phyloP scores from a whole-genome alignment of 2,329 filamentous ascomycete genomes.

The Venturia oleaginea region DNA sequence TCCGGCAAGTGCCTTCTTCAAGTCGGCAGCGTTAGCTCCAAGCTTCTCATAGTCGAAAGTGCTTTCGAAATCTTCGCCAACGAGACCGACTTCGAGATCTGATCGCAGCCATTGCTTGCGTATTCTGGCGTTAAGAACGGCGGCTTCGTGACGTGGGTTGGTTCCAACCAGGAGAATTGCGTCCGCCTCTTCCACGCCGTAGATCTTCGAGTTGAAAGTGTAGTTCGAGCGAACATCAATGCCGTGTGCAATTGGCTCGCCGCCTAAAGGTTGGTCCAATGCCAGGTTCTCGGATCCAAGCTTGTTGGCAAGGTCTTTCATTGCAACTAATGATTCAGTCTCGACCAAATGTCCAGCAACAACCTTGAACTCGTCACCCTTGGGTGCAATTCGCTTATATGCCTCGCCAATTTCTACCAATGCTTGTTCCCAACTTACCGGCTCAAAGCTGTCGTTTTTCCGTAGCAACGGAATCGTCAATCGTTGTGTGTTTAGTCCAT shows the following conservation, averaged over 20 bases:
- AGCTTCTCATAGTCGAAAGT: slow-evolving; percentile 95
- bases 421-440: slow-evolving; percentile 91
- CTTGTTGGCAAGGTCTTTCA: slow-evolving; percentile 95
- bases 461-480: slow-evolving; percentile 87
- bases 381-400: slow-evolving; percentile 68
- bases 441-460: slow-evolving; percentile 81
- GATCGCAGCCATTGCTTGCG: slow-evolving; percentile 96
- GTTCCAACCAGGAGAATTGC: slow-evolving; percentile 86
- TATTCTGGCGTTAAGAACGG: slow-evolving; percentile 91
- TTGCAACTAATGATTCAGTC: slow-evolving; percentile 85
- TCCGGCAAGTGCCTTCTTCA: slow-evolving; percentile 79
- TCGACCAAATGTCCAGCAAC: slow-evolving; percentile 87
- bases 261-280: slow-evolving; percentile 79
- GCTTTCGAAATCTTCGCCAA: slow-evolving; percentile 84
- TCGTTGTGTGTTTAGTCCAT: slow-evolving; percentile 92
- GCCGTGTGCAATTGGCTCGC: slow-evolving; percentile 79
- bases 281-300: slow-evolving; percentile 94
- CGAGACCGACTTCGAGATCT: slow-evolving; percentile 82
- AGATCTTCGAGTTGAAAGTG: slow-evolving; percentile 91
- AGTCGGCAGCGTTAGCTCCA: slow-evolving; percentile 64
- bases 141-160: slow-evolving; percentile 91
- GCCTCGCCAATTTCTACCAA: slow-evolving; percentile 77
- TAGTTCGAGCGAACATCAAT: slow-evolving; percentile 91
- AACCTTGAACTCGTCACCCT: slow-evolving; percentile 91
- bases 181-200: slow-evolving; percentile 89